Percentiles rank a stretch among this genome's conserved stretches.
Evolutionary conservation across 768 basidiomycete species (phyloP).

Genomic region (Dentipellis sp.): DNA sequence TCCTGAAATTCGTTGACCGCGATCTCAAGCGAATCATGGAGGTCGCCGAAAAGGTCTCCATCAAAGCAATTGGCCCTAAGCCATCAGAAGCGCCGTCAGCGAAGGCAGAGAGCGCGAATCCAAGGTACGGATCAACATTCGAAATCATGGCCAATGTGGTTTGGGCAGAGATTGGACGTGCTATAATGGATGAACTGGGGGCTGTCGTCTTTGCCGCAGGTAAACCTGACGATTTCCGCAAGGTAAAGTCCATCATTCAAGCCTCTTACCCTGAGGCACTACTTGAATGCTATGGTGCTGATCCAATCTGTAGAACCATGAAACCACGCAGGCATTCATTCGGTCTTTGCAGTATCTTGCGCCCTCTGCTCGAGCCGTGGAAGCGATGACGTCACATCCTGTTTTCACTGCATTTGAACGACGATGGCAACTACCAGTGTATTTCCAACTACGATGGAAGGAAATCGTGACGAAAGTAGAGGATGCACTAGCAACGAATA

Average conservation of each 20-base stretch:
- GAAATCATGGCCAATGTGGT: slow-evolving; percentile 83
- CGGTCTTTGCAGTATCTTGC: slow-evolving; percentile 74
- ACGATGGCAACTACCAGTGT: slow-evolving; percentile 94
- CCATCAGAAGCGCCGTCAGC: neutral
- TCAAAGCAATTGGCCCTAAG: slow-evolving; percentile 24
- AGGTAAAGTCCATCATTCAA: slow-evolving; percentile 34
- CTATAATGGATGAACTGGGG: slow-evolving; percentile 83
- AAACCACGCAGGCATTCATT: slow-evolving; percentile 76
- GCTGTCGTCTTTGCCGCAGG: slow-evolving; percentile 83
- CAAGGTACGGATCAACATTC: slow-evolving; percentile 34
- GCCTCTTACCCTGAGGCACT: neutral
- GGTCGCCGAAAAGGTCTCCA: slow-evolving; percentile 56
- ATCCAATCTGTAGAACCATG: slow-evolving; percentile 54
- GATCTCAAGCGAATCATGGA: slow-evolving; percentile 71
- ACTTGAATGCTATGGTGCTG: no score
- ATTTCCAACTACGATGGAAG: slow-evolving; percentile 96
- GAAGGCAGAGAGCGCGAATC: slow-evolving; percentile 13
- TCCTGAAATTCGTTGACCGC: slow-evolving; percentile 73
- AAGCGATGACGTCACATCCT: slow-evolving; percentile 63
- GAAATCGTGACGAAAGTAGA: slow-evolving; percentile 79
- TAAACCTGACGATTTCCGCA: slow-evolving; percentile 81
- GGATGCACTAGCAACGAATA: slow-evolving; percentile 40
- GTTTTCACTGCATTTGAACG: slow-evolving; percentile 65
- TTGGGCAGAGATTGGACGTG: slow-evolving; percentile 75
- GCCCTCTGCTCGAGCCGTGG: slow-evolving; percentile 62